Conservation (phyloP, 2,329 filamentous ascomycete genomes). For the Cladophialophora psammophila region DNA sequence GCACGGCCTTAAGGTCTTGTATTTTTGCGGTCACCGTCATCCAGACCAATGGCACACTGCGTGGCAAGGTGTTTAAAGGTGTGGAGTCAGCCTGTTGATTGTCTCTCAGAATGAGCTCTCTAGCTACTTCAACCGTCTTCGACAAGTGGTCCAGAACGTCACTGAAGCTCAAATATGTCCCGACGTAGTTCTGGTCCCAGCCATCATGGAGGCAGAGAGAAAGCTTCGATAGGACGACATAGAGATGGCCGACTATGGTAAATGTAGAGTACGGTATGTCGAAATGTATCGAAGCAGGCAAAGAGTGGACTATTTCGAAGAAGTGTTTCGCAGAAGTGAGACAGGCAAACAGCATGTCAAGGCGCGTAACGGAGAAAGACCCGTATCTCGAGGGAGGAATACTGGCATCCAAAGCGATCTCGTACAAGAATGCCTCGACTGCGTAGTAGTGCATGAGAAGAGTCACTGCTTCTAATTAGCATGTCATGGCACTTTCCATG, state of each 20-base stretch:
- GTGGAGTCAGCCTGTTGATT: not conserved
- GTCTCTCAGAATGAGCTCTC: not conserved
- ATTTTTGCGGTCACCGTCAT: slow-evolving; percentile 14
- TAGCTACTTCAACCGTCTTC: slow-evolving; percentile 38
- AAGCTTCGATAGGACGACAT: slow-evolving; percentile 42
- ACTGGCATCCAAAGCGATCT: slow-evolving; percentile 43
- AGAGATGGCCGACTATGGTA: slow-evolving; percentile 58
- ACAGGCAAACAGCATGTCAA: slow-evolving; percentile 61
- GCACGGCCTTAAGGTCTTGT: slow-evolving; percentile 20
- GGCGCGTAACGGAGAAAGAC: slow-evolving; percentile 48
- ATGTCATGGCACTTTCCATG: not conserved
- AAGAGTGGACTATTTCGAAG: slow-evolving; percentile 58
- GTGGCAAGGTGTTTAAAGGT: not conserved
- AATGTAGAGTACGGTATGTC: slow-evolving; percentile 57
- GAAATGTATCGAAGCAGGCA: slow-evolving; percentile 55
- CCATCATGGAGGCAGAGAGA: slow-evolving; percentile 39
- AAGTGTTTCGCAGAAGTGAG: slow-evolving; percentile 57
- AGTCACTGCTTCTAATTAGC: slow-evolving; percentile 34
- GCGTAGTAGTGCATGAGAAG: slow-evolving; percentile 42
- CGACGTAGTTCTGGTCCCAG: slow-evolving; percentile 43
- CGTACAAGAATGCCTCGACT: slow-evolving; percentile 43
- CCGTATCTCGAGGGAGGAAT: slow-evolving; percentile 52
- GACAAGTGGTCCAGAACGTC: slow-evolving; percentile 33
- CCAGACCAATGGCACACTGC: slow-evolving; percentile 15
- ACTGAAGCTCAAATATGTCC: slow-evolving; percentile 39